These are phyloP conservation scores for Oehlia diaphana DNA, from an alignment of 192 early-diverging fungal genomes.

Conservation along the genomic window DNA sequence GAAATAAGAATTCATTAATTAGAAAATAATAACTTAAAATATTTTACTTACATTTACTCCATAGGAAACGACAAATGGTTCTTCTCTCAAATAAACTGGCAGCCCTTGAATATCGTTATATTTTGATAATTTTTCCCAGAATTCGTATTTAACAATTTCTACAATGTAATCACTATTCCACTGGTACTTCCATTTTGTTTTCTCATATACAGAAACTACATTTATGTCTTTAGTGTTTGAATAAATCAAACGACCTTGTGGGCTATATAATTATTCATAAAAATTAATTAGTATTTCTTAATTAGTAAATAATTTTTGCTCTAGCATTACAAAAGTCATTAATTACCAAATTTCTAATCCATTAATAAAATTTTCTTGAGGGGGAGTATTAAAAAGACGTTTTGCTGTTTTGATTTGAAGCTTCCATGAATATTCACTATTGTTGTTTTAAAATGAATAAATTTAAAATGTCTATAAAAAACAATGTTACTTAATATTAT, in stretches of 20 bases:
- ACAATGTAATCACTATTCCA: constrained; percentile 42
- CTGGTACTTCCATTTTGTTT: constrained; percentile 40
- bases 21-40: not conserved
- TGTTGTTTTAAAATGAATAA: not conserved
- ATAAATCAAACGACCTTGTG: constrained; percentile 35
- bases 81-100: constrained; percentile 6
- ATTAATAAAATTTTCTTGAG: constrained; percentile 38
- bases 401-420: constrained; percentile 35
- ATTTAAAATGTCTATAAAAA: not conserved
- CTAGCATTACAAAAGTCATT: too few species aligned
- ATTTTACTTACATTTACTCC: constrained; percentile 25
- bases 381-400: constrained; percentile 29
- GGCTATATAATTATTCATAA: constrained; percentile 21
- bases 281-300: not conserved
- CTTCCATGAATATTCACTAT: constrained; percentile 43
- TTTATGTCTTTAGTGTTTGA: constrained; percentile 29
- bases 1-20: not conserved
- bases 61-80: not conserved
- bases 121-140: constrained; percentile 34
- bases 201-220: constrained; percentile 34
- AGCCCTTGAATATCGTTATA: not conserved
- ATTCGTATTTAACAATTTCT: constrained; percentile 42
- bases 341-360: constrained; percentile 29
- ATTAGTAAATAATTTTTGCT: not conserved
- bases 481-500: not conserved